Evolutionary conservation across 164 flowering plant species (phyloP).

Genomic region (Buxus sempervirens): DNA sequence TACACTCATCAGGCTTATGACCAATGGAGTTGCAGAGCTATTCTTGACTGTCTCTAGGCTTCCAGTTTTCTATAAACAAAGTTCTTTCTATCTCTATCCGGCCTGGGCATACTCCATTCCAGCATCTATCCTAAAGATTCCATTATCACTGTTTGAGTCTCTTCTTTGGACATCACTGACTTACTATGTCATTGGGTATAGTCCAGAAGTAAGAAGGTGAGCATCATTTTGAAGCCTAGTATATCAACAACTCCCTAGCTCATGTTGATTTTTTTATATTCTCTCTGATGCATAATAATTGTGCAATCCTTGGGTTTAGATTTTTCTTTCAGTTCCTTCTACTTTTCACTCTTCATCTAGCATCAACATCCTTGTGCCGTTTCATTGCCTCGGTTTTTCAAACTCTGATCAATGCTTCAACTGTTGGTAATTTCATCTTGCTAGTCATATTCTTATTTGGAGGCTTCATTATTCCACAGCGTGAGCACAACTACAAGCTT

Average conservation of each 20-base stretch:
- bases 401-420: conserved; percentile 24
- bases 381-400: conserved; percentile 42
- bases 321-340: conserved; percentile 51
- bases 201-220: conserved; percentile 48
- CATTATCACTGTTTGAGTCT: conserved; percentile 44
- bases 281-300: not conserved
- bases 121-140: conserved; percentile 42
- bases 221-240: not conserved
- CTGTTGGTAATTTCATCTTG: conserved; percentile 19
- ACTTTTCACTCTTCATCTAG: conserved; percentile 37
- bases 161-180: conserved; percentile 45
- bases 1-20: conserved; percentile 36
- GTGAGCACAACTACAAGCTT: conserved; percentile 28
- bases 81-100: conserved; percentile 40
- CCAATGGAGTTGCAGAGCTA: conserved; percentile 53
- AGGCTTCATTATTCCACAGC: conserved; percentile 43
- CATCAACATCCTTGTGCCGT: conserved; percentile 51
- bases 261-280: not conserved
- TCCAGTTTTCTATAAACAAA: conserved; percentile 52
- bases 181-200: conserved; percentile 53
- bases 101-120: conserved; percentile 65
- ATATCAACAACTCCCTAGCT: not conserved
- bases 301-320: conserved; percentile 22
- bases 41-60: conserved; percentile 45
- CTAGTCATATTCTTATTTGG: conserved; percentile 34